Percentiles rank a stretch among this genome's conserved stretches.
These are phyloP conservation scores for Seminavis robusta DNA, from an alignment of 108 stramenopile genomes.

Conservation along the genomic window DNA sequence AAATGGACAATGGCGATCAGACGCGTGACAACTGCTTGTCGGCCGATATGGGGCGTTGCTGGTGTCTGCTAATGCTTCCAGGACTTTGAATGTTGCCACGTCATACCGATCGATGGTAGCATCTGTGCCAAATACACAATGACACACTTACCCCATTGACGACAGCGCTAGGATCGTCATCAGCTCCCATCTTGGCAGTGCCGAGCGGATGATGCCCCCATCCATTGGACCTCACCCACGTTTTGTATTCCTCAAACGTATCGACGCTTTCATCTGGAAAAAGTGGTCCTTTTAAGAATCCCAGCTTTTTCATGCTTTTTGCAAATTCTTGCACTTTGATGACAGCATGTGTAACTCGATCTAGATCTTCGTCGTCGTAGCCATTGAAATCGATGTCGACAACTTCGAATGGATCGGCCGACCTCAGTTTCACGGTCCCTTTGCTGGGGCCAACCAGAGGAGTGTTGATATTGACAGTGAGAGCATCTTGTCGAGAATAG, in stretches of 20 bases:
- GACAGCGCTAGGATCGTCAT: constrained; percentile 21
- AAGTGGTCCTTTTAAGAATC: not conserved
- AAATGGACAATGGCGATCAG: too few relatives aligned
- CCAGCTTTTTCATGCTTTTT: not conserved
- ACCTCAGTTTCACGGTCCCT: constrained; percentile 2
- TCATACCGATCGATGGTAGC: too few relatives aligned
- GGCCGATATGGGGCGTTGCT: too few relatives aligned
- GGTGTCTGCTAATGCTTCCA: too few relatives aligned
- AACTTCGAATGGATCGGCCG: constrained; percentile 3
- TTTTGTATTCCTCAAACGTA: not conserved
- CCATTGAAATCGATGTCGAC: constrained; percentile 9
- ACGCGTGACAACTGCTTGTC: too few relatives aligned
- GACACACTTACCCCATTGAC: too few relatives aligned
- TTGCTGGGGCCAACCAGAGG: not conserved
- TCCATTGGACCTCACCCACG: constrained; percentile 7
- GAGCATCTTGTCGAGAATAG: not conserved
- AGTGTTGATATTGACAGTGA: not conserved
- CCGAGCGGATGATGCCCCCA: constrained; percentile 19
- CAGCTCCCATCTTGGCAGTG: constrained; percentile 28
- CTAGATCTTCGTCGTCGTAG: constrained; percentile 14
- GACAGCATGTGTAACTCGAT: not conserved
- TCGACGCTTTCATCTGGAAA: not conserved
- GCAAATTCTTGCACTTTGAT: not conserved
- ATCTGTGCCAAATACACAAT: too few relatives aligned
- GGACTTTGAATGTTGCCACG: too few relatives aligned